These are phyloP conservation scores for Macrophomina phaseolina DNA, from an alignment of 2,329 filamentous ascomycete species.

Conservation along the genomic window DNA sequence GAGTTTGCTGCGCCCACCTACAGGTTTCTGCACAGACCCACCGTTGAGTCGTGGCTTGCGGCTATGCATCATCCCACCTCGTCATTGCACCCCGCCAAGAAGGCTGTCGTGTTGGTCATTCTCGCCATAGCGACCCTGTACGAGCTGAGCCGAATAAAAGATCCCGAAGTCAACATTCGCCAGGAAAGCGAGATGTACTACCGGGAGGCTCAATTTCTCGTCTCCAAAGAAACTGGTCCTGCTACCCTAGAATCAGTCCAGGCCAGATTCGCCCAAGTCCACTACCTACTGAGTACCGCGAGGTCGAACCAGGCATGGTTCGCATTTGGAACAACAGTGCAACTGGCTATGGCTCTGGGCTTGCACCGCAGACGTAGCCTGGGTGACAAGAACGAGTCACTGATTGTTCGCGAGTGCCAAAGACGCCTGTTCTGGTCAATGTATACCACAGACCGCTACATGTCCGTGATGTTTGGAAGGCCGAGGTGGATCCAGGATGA, in stretches of 20 bases:
- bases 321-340: constrained; percentile 62
- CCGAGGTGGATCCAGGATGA: constrained; percentile 67
- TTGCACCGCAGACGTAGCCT: constrained; percentile 29
- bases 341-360: constrained; percentile 55
- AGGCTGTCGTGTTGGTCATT: constrained; percentile 40
- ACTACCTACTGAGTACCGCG: constrained; percentile 64
- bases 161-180: constrained; percentile 14
- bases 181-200: constrained; percentile 54
- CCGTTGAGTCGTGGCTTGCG: constrained; percentile 54
- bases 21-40: constrained; percentile 62
- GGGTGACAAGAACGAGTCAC: not conserved
- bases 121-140: constrained; percentile 56
- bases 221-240: constrained; percentile 58
- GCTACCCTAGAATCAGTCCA: constrained; percentile 64
- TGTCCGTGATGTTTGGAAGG: constrained; percentile 67
- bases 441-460: constrained; percentile 67
- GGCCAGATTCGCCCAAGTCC: constrained; percentile 61
- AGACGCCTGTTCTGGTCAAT: constrained; percentile 68
- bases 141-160: constrained; percentile 5
- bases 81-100: constrained; percentile 42
- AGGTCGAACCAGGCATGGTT: constrained; percentile 68
- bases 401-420: constrained; percentile 57
- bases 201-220: constrained; percentile 49
- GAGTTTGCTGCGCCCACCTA: constrained; percentile 67
- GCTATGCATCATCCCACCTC: constrained; percentile 33